phyloP scores from a whole-genome alignment of 345 rosid genomes.

The Citrus cavaleriei region DNA sequence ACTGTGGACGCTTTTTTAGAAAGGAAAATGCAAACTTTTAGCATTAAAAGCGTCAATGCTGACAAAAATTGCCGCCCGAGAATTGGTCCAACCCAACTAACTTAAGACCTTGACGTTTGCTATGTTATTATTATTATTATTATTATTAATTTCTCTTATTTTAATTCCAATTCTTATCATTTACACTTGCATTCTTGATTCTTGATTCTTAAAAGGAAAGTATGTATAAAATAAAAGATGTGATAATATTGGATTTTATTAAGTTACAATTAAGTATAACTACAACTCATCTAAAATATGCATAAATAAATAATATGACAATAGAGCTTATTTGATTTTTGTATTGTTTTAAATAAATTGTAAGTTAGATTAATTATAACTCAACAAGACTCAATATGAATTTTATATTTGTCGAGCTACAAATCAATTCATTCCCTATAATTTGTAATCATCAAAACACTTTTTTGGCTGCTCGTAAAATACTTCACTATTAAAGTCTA shows the following conservation, averaged over 20 bases:
- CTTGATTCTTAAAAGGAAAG: background rate
- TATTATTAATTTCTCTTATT: background rate
- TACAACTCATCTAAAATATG: too few relatives aligned
- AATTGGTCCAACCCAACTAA: background rate
- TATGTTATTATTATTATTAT: background rate
- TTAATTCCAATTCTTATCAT: background rate
- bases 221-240: too few relatives aligned
- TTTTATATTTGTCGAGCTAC: background rate
- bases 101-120: background rate
- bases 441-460: background rate
- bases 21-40: background rate
- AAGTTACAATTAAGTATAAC: too few relatives aligned
- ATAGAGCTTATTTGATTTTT: too few relatives aligned
- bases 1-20: background rate
- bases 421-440: background rate
- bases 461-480: background rate
- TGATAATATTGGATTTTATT: background rate
- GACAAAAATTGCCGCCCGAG: conserved; percentile 12
- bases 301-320: too few relatives aligned
- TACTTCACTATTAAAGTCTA: too few relatives aligned
- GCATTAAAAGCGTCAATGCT: background rate
- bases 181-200: background rate
- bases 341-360: too few relatives aligned
- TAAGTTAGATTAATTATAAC: too few relatives aligned
- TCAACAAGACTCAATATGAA: too few relatives aligned